phyloP scores from a whole-genome alignment of 129 eudicot species.

The Chrysanthemum seticuspe region DNA sequence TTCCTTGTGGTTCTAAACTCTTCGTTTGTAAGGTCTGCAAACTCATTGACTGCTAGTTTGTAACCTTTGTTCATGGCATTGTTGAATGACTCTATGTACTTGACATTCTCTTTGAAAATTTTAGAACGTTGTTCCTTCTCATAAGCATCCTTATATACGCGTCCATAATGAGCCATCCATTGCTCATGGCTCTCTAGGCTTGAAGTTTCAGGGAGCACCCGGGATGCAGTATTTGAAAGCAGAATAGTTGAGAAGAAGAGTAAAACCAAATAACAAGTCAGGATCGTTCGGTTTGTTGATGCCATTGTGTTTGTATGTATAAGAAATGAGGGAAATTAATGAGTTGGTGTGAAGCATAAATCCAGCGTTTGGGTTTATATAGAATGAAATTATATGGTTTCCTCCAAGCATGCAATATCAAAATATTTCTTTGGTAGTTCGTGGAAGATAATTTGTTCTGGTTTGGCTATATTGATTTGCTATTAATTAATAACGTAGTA shows the following conservation, averaged over 20 bases:
- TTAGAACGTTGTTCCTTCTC: slow-evolving; percentile 29
- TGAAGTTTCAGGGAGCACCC: slow-evolving; percentile 24
- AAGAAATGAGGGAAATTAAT: slow-evolving; percentile 14
- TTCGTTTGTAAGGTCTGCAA: slow-evolving; percentile 39
- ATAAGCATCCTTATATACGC: slow-evolving; percentile 27
- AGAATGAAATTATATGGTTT: not conserved
- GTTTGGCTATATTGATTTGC: not conserved
- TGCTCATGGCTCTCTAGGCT: slow-evolving; percentile 25
- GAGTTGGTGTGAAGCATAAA: not conserved
- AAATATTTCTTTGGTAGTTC: not conserved
- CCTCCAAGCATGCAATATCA: not conserved
- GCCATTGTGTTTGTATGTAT: slow-evolving; percentile 22
- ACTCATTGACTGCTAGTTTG: slow-evolving; percentile 34
- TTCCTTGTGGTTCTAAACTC: slow-evolving; percentile 31
- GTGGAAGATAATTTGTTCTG: slow-evolving; percentile 7
- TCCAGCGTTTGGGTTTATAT: slow-evolving; percentile 14
- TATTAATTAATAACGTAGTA: not conserved
- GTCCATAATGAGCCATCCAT: slow-evolving; percentile 44
- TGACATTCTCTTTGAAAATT: slow-evolving; percentile 26
- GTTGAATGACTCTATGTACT: slow-evolving; percentile 35
- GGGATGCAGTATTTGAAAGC: slow-evolving; percentile 8
- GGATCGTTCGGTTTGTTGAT: not conserved
- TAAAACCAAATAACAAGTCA: slow-evolving; percentile 14
- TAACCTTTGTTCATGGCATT: slow-evolving; percentile 22
- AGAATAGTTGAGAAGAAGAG: slow-evolving; percentile 20